A percentile compares a stretch with the other conserved stretches of the same genome.
Evolutionary conservation across 306 rosid species (phyloP).

Genomic region (Sphenostylis stenocarpa): DNA sequence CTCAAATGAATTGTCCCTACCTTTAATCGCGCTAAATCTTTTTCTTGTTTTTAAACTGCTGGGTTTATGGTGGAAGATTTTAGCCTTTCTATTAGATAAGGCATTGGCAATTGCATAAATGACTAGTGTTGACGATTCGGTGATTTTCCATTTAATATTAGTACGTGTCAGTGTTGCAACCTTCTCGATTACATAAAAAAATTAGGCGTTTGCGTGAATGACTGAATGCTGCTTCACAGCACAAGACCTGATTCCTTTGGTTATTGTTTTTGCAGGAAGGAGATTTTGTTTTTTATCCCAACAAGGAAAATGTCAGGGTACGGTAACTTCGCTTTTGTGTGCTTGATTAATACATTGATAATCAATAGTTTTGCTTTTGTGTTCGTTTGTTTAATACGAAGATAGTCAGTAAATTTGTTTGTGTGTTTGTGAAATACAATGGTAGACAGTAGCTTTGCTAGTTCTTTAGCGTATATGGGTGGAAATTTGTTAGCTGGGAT

Average conservation of each 20-base stretch:
- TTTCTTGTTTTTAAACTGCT: not conserved
- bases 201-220: too few species aligned
- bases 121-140: not conserved
- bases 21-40: not conserved
- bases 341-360: not conserved
- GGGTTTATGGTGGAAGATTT: not conserved
- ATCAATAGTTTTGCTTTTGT: too few species aligned
- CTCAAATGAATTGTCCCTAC: not conserved
- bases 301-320: slow-evolving; percentile 43
- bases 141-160: not conserved
- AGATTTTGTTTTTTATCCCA: not conserved
- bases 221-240: too few species aligned
- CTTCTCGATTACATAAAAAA: too few species aligned
- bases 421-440: too few species aligned
- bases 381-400: too few species aligned
- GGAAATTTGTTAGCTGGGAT: not conserved
- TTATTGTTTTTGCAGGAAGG: slow-evolving; percentile 33
- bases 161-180: not conserved
- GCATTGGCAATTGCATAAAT: not conserved
- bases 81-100: not conserved
- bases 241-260: not conserved
- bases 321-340: not conserved
- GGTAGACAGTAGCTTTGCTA: not conserved
- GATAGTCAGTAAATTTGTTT: too few species aligned
- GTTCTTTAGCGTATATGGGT: not conserved